These are phyloP conservation scores for Auriscalpium microsporum DNA, from an alignment of 768 basidiomycete genomes.

Conservation along the genomic window DNA sequence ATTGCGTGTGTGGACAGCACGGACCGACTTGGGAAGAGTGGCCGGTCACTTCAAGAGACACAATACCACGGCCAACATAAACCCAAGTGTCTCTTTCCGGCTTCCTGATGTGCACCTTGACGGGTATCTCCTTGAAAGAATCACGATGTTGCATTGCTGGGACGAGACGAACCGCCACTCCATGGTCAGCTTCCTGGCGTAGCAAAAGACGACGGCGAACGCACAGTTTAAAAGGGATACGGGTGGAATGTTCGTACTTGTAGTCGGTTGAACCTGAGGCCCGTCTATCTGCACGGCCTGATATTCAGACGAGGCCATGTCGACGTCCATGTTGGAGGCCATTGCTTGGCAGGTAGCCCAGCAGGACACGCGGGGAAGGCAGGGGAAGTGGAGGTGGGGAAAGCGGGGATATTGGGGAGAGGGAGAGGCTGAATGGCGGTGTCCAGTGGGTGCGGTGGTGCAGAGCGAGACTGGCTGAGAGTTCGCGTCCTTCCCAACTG, in stretches of 20 bases:
- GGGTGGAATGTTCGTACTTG: no score
- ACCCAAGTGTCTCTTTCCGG: constrained; percentile 77
- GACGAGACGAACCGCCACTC: not conserved
- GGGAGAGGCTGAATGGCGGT: no score
- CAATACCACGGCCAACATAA: constrained; percentile 71
- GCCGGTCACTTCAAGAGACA: constrained; percentile 65
- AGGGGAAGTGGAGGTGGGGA: no score
- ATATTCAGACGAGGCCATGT: not conserved
- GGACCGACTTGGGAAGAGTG: constrained; percentile 76
- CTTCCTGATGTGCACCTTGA: constrained; percentile 76
- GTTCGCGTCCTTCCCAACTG: not conserved
- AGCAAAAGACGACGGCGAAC: not conserved
- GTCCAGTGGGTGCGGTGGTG: no score
- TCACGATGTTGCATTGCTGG: constrained; percentile 31
- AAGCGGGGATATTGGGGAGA: no score
- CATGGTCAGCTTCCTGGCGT: not conserved
- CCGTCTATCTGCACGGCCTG: not conserved
- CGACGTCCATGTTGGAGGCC: constrained; percentile 14
- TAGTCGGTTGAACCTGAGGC: no score
- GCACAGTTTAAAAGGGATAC: constrained; percentile 4
- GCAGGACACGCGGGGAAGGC: no score
- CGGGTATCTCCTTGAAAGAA: constrained; percentile 66
- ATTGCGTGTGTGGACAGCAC: constrained; percentile 19
- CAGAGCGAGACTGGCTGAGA: no score
- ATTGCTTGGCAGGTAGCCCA: not conserved